Evolutionary conservation across 176 grass and related monocot species (phyloP).

Genomic region (Ananas comosus): DNA sequence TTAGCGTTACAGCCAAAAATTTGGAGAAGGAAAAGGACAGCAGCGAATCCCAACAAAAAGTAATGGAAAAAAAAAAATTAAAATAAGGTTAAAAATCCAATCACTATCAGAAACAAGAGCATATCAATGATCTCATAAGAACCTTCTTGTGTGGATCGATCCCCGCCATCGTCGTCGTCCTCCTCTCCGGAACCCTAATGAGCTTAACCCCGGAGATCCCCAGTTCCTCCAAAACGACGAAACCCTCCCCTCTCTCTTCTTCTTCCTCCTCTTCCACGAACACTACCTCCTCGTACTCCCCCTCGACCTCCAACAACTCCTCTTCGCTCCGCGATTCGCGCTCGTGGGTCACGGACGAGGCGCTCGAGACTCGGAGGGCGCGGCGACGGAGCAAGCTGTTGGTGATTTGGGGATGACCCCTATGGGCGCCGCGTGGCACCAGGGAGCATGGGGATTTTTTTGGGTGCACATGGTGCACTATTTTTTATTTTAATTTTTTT

Average conservation of each 20-base stretch:
- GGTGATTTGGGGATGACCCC: no score
- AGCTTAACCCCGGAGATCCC: conserved; percentile 22
- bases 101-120: neutral
- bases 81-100: neutral
- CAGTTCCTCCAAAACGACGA: conserved; percentile 13
- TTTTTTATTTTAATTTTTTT: no score
- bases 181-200: conserved; percentile 11
- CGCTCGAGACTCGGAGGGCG: conserved; percentile 23
- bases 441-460: no score
- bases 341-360: conserved; percentile 21
- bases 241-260: neutral
- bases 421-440: no score
- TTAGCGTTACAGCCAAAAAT: neutral
- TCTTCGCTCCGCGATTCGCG: neutral
- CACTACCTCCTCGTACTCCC: conserved; percentile 17
- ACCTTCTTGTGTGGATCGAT: conserved; percentile 32
- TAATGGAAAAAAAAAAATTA: neutral
- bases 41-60: neutral
- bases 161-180: conserved; percentile 14
- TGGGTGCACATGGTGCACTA: no score
- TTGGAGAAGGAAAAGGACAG: neutral
- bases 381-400: conserved; percentile 48
- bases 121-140: neutral
- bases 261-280: no score
- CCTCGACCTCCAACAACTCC: conserved; percentile 14